These are phyloP conservation scores for Mucor mucedo DNA, from an alignment of 371 early-diverging fungal species.

Conservation along the genomic window DNA sequence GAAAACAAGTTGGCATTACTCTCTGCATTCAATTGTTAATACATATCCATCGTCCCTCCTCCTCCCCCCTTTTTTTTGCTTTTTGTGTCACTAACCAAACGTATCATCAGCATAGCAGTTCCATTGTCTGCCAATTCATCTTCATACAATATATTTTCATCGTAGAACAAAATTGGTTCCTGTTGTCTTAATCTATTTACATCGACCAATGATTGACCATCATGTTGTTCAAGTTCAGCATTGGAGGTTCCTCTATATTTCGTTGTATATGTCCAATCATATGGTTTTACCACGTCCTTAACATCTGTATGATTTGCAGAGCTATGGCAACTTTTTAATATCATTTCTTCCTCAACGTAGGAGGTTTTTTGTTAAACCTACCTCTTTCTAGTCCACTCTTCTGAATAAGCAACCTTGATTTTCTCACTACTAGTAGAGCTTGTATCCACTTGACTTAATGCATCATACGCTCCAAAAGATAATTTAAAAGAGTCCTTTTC, in stretches of 20 bases:
- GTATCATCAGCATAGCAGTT: slow-evolving; percentile 75
- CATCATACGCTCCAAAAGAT: slow-evolving; percentile 74
- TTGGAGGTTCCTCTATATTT: slow-evolving; percentile 71
- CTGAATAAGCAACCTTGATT: slow-evolving; percentile 84
- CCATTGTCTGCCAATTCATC: slow-evolving; percentile 98
- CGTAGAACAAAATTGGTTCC: slow-evolving; percentile 91
- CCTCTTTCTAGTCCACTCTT: slow-evolving; percentile 85
- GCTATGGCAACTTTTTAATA: slow-evolving; percentile 16
- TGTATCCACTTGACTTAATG: slow-evolving; percentile 73
- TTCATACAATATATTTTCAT: slow-evolving; percentile 90
- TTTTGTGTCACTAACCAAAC: slow-evolving; percentile 65
- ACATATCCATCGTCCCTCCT: too few relatives aligned
- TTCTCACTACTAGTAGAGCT: slow-evolving; percentile 62
- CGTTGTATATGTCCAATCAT: slow-evolving; percentile 95
- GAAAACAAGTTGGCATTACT: slow-evolving; percentile 92
- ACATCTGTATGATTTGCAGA: slow-evolving; percentile 71
- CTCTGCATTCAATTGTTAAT: slow-evolving; percentile 52
- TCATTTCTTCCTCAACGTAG: too few relatives aligned
- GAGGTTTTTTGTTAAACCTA: slow-evolving; percentile 13
- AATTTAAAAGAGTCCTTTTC: slow-evolving; percentile 50
- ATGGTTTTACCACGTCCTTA: slow-evolving; percentile 84
- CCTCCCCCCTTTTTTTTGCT: too few relatives aligned
- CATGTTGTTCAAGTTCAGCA: slow-evolving; percentile 22
- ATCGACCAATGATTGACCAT: slow-evolving; percentile 61
- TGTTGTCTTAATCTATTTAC: slow-evolving; percentile 71